phyloP scores from a whole-genome alignment of 148 eudicot genomes.

The Suaeda aralocaspica region DNA sequence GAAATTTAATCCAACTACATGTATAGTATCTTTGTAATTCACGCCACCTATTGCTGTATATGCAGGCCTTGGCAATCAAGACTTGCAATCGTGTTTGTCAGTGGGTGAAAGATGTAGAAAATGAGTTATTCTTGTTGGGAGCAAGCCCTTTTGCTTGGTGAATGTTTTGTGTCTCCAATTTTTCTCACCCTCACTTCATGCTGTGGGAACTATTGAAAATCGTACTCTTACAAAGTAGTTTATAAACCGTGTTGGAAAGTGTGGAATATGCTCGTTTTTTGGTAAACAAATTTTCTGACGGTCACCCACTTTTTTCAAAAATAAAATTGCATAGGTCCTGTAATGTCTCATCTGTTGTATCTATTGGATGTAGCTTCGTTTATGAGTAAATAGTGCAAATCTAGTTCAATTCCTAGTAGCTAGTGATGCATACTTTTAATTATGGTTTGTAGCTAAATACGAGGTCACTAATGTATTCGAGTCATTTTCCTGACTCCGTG shows the following conservation, averaged over 20 bases:
- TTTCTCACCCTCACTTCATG: not conserved
- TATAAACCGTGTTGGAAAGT: not conserved
- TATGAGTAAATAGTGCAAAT: constrained; percentile 16
- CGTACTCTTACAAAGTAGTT: not conserved
- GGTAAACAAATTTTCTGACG: not conserved
- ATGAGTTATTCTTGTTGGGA: constrained; percentile 84
- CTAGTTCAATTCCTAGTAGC: constrained; percentile 5
- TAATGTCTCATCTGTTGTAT: constrained; percentile 14
- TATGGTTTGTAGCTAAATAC: not conserved
- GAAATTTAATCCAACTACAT: no score
- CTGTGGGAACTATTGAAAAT: not conserved
- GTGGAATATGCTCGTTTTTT: not conserved
- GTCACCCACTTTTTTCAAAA: not conserved
- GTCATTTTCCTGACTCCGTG: no score
- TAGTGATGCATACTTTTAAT: constrained; percentile 6
- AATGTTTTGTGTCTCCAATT: constrained; percentile 20
- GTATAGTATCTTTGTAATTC: no score
- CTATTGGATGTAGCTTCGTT: constrained; percentile 20
- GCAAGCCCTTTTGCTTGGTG: constrained; percentile 93
- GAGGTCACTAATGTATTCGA: not conserved
- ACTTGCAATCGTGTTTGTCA: constrained; percentile 90
- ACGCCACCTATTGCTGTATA: no score
- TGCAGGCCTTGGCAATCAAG: constrained; percentile 92
- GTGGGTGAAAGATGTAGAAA: constrained; percentile 97
- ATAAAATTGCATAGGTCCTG: constrained; percentile 2